Conservation (phyloP, 148 eudicot genomes). For the Rhododendron simsii region DNA sequence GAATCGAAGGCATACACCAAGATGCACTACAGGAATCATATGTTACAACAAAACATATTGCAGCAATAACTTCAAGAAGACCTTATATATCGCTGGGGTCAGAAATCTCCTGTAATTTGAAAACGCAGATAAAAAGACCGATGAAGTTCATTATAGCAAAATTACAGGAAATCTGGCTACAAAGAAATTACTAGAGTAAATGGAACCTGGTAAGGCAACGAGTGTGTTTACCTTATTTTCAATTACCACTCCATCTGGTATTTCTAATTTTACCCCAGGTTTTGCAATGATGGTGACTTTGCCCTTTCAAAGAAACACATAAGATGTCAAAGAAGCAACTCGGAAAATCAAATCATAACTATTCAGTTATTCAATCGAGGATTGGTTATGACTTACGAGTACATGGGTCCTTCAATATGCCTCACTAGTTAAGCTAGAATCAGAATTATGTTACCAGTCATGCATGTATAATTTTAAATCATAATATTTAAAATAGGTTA, state of each 20-base stretch:
- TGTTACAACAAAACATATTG: slow-evolving; percentile 11
- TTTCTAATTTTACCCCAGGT: slow-evolving; percentile 34
- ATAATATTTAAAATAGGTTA: neutral
- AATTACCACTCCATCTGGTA: slow-evolving; percentile 41
- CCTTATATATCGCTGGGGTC: slow-evolving; percentile 23
- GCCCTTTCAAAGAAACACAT: slow-evolving; percentile 23
- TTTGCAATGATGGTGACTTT: slow-evolving; percentile 29
- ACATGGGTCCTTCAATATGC: neutral
- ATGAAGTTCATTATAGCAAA: neutral
- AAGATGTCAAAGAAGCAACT: neutral
- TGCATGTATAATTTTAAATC: neutral
- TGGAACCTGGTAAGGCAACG: neutral
- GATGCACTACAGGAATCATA: slow-evolving; percentile 4
- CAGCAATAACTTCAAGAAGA: neutral
- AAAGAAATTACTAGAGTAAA: neutral
- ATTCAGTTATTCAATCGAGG: neutral
- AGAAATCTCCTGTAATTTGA: slow-evolving; percentile 22
- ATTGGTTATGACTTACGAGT: neutral
- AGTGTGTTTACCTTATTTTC: slow-evolving; percentile 33
- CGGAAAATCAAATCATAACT: neutral
- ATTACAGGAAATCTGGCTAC: neutral
- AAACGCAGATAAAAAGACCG: neutral
- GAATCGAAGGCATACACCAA: neutral
- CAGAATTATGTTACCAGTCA: neutral
- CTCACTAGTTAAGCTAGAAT: neutral